A percentile compares a stretch with the other conserved stretches of the same genome.
phyloP scores from a whole-genome alignment of 2,329 filamentous ascomycete genomes.

The Hypoxylon sp. region DNA sequence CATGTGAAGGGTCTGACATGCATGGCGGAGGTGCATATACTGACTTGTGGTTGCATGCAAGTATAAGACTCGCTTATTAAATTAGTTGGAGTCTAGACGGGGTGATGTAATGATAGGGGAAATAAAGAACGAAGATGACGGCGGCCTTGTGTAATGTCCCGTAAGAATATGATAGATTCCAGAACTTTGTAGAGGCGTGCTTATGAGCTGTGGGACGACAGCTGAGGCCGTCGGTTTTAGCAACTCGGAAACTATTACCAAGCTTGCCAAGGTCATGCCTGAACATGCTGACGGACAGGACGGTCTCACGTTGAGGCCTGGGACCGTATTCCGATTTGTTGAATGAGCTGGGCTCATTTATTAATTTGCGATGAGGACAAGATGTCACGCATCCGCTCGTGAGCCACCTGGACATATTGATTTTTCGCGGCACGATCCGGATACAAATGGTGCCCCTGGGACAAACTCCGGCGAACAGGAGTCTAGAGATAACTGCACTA shows the following conservation, averaged over 20 bases:
- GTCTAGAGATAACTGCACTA: conserved; percentile 21
- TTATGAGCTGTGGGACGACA: conserved; percentile 24
- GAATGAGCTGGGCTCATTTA: conserved; percentile 16
- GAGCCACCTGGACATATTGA: conserved; percentile 21
- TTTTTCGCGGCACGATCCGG: conserved; percentile 22
- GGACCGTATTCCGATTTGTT: conserved; percentile 32
- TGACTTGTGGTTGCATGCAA: conserved; percentile 13
- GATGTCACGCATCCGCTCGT: conserved; percentile 28
- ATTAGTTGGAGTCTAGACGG: conserved; percentile 40
- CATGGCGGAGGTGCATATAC: conserved; percentile 25
- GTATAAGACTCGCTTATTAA: conserved; percentile 37
- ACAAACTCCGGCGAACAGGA: conserved; percentile 35
- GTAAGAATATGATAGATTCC: conserved; percentile 26
- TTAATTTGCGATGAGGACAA: conserved; percentile 18
- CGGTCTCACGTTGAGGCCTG: conserved; percentile 25
- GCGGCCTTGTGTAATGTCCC: conserved; percentile 34
- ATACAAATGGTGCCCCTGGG: conserved; percentile 19
- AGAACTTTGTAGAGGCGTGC: conserved; percentile 1
- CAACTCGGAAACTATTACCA: conserved; percentile 35
- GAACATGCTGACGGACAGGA: conserved; percentile 31
- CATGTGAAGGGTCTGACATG: conserved; percentile 42
- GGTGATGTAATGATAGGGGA: conserved; percentile 42
- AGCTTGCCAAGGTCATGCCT: conserved; percentile 27
- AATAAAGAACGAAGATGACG: conserved; percentile 22
- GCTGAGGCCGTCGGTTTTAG: conserved; percentile 33